Percentiles rank a stretch among this genome's conserved stretches.
phyloP scores from a whole-genome alignment of 805 yeast species.

The Yarrowia sp. region DNA sequence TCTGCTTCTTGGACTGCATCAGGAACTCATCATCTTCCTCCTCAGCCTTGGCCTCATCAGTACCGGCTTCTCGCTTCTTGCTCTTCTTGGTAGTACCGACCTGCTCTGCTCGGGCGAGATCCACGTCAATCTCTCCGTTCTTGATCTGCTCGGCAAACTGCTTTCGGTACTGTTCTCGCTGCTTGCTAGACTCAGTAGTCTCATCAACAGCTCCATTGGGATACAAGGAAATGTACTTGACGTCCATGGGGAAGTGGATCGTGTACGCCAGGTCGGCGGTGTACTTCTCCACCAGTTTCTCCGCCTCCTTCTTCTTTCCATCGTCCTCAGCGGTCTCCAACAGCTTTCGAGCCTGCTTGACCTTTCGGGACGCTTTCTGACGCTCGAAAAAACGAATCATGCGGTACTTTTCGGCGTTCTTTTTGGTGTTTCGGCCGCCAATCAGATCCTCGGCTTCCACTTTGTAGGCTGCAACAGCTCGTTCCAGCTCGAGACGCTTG shows the following conservation, averaged over 20 bases:
- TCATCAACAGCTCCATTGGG: slow-evolving; percentile 50
- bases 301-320: slow-evolving; percentile 35
- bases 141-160: slow-evolving; percentile 53
- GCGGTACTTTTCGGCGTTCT: slow-evolving; percentile 72
- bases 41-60: slow-evolving; percentile 8
- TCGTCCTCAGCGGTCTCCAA: slow-evolving; percentile 30
- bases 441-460: slow-evolving; percentile 55
- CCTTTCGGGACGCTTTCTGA: slow-evolving; percentile 74
- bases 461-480: slow-evolving; percentile 65
- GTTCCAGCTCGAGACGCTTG: slow-evolving; percentile 48
- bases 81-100: slow-evolving; percentile 28
- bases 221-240: slow-evolving; percentile 76
- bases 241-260: slow-evolving; percentile 70
- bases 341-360: slow-evolving; percentile 49
- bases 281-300: slow-evolving; percentile 47
- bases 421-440: slow-evolving; percentile 46
- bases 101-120: slow-evolving; percentile 48
- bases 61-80: slow-evolving; percentile 27
- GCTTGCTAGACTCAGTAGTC: slow-evolving; percentile 37
- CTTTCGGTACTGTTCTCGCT: slow-evolving; percentile 50
- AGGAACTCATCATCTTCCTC: slow-evolving; percentile 30
- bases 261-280: slow-evolving; percentile 74
- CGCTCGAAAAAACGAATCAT: slow-evolving; percentile 90
- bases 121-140: slow-evolving; percentile 55
- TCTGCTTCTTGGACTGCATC: slow-evolving; percentile 33